These are phyloP conservation scores for Fusarium succisae DNA, from an alignment of 2,329 filamentous ascomycete species.

Conservation along the genomic window DNA sequence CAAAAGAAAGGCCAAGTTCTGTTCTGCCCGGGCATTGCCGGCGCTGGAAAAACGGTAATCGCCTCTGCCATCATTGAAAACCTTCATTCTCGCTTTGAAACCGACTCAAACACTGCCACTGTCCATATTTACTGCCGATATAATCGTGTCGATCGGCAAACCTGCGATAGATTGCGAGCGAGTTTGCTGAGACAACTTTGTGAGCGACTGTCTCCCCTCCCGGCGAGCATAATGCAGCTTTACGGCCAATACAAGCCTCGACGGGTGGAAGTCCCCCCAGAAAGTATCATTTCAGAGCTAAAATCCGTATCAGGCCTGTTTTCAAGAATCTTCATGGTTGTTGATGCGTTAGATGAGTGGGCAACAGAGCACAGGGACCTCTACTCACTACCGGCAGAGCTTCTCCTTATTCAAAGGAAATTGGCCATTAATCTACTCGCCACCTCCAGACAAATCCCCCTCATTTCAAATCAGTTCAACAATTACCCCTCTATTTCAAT, in stretches of 20 bases:
- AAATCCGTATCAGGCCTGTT: fast-evolving
- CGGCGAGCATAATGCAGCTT: fast-evolving
- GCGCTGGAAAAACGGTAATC: fast-evolving
- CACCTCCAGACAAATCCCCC: background rate
- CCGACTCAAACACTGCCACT: fast-evolving
- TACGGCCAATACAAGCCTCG: background rate
- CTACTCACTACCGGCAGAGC: background rate
- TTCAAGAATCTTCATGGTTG: background rate
- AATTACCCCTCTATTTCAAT: fast-evolving
- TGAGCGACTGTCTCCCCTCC: fast-evolving
- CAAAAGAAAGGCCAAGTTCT: background rate
- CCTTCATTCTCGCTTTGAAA: background rate
- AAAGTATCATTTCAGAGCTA: fast-evolving
- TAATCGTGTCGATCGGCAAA: fast-evolving
- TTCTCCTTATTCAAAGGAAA: background rate
- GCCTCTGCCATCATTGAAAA: background rate
- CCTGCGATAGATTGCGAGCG: fast-evolving
- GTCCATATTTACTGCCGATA: background rate
- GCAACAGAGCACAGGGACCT: fast-evolving
- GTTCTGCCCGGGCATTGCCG: background rate
- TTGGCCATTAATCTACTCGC: background rate
- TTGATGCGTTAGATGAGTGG: background rate
- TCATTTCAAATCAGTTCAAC: fast-evolving
- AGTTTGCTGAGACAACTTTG: background rate
- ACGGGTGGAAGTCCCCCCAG: fast-evolving